Base-by-base conservation (phyloP, 129 eudicot genomes). In the Silybum marianum region DNA sequence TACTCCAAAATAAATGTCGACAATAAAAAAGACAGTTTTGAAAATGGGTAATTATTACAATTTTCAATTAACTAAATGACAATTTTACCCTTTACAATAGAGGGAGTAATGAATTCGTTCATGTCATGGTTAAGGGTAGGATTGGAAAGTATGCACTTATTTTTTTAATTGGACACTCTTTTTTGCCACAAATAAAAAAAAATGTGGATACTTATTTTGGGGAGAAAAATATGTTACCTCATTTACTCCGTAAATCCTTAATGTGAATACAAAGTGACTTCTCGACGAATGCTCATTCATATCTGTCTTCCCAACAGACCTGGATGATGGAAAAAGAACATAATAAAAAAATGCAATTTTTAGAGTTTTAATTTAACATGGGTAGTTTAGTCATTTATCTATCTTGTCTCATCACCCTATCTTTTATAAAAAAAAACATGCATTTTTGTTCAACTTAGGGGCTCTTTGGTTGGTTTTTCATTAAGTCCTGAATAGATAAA, bases 221-320 rank as follows among this genome's bases (percentile, higher is more conserved):
- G 10, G 63, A 9, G 22, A 58, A 58, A 9, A 67, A 24, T 19
- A 12, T 21, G 22, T 82, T 90, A 90, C 92, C 92, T 90, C 95
- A 46, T 90, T 88, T 5, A 88, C 85, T 82, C 92, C 95, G n/a
- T 82, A 86, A 26, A 90, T 88, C 54, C 92, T 84, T 78, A 90
- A 68, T 3, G 90, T 90, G 30, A 90, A 90, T n/a, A 90, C 95
- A 82, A 90, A 78, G 42, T 90, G 95, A 68, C 95, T 88, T 77
- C 95, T 82, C 9, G 95, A 90, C 39, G 95, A 90, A 38, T 90
- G 86, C 18, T 88, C 92, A 26, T 90, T 90, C 92, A 90, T 90
- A 24, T 86, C 74, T 0, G 90, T 90, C 77, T 82, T 90, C 24
- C 95, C 95, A 81, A 90, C 95, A 26, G 95, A 86, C 79, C 95